Percentiles rank a stretch among this genome's conserved stretches.
Evolutionary conservation across 805 yeast genomes (phyloP).

Genomic region (Candida broadrunensis): DNA sequence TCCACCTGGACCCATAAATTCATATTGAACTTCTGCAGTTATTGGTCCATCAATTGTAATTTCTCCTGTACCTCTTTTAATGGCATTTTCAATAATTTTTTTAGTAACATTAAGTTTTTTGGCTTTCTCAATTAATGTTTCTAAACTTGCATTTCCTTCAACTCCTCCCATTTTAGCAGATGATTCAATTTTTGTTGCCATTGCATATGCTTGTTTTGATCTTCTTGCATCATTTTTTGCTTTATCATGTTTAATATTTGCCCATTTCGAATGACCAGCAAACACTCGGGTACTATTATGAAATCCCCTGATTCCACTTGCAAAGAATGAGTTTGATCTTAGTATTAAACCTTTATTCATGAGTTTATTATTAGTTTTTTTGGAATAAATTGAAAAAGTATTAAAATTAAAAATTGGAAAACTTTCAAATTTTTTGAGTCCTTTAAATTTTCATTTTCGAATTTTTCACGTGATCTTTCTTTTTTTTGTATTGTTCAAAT

Average conservation of each 20-base stretch:
- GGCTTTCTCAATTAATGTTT: constrained; percentile 76
- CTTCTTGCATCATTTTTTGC: constrained; percentile 86
- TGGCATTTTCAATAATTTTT: constrained; percentile 81
- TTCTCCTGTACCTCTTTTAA: constrained; percentile 79
- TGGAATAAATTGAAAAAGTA: too few relatives aligned
- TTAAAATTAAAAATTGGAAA: too few relatives aligned
- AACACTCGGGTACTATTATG: constrained; percentile 1
- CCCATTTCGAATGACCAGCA: constrained; percentile 97
- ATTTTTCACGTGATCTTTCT: too few relatives aligned
- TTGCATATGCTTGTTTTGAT: constrained; percentile 64
- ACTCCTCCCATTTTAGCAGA: constrained; percentile 72
- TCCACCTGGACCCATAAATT: constrained; percentile 92
- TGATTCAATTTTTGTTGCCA: constrained; percentile 70
- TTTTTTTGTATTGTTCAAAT: too few relatives aligned
- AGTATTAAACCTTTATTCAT: too few relatives aligned
- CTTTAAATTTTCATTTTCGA: too few relatives aligned
- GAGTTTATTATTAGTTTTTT: too few relatives aligned
- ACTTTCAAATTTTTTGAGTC: too few relatives aligned
- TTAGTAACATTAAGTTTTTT: constrained; percentile 73
- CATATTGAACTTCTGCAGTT: constrained; percentile 59
- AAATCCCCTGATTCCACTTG: background rate
- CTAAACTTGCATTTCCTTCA: constrained; percentile 64
- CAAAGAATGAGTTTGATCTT: too few relatives aligned
- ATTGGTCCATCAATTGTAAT: constrained; percentile 43
- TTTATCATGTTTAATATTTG: constrained; percentile 89